These are phyloP conservation scores for Beauveria medogensis DNA, from an alignment of 2,329 filamentous ascomycete species.

Conservation along the genomic window DNA sequence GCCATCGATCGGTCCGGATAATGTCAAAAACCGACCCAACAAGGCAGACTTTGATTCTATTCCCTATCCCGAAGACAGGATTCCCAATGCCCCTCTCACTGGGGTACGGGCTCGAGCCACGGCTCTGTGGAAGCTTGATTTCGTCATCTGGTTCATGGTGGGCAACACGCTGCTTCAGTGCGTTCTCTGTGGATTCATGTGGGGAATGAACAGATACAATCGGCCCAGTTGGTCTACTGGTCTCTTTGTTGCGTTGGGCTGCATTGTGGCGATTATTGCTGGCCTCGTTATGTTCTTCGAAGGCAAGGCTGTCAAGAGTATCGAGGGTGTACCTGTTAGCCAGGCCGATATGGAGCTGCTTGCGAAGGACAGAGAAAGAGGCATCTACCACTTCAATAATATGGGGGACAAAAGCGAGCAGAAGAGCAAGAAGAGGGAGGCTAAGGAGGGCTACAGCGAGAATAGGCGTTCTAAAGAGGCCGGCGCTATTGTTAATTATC, in stretches of 20 bases:
- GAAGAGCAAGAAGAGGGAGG: conserved; percentile 11
- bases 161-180: conserved; percentile 73
- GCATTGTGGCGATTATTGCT: conserved; percentile 57
- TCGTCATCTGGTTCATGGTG: conserved; percentile 70
- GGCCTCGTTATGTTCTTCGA: conserved; percentile 65
- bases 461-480: background rate
- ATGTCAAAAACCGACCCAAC: conserved; percentile 34
- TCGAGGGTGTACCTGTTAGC: conserved; percentile 62
- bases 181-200: conserved; percentile 72
- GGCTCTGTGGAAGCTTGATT: conserved; percentile 66
- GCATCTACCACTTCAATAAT: conserved; percentile 47
- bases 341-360: conserved; percentile 45
- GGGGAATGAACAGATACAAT: conserved; percentile 63
- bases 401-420: conserved; percentile 27
- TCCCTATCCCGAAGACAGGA: conserved; percentile 56
- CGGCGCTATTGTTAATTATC: background rate
- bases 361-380: conserved; percentile 43
- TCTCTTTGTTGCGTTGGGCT: conserved; percentile 68
- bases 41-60: conserved; percentile 35
- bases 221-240: conserved; percentile 76
- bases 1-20: conserved; percentile 42
- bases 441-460: background rate
- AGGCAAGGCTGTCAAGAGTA: conserved; percentile 60
- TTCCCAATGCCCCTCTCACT: conserved; percentile 60
- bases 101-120: conserved; percentile 62